Conservation (phyloP, 176 grass and related monocot species). For the Bonia amplexicaulis region DNA sequence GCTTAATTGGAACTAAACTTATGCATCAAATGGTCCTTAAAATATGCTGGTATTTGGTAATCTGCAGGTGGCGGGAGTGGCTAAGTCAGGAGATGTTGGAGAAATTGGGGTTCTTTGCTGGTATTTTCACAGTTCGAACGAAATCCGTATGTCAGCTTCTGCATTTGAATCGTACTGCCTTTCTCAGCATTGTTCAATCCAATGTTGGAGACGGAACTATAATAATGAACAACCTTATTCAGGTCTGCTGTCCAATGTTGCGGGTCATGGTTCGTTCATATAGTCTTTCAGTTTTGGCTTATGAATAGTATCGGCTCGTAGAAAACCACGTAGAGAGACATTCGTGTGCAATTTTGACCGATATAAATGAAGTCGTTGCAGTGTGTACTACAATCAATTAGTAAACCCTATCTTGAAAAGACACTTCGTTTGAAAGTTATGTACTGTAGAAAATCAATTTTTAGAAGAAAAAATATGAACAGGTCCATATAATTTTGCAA, state of each 20-base stretch:
- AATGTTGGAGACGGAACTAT: slow-evolving; percentile 90
- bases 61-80: slow-evolving; percentile 44
- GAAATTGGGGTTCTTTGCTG: slow-evolving; percentile 96
- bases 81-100: slow-evolving; percentile 80
- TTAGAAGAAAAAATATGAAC: too few relatives aligned
- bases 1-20: slow-evolving; percentile 13
- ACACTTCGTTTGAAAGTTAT: too few relatives aligned
- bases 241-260: slow-evolving; percentile 53
- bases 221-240: slow-evolving; percentile 92
- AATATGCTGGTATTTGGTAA: slow-evolving; percentile 17
- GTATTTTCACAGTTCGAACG: slow-evolving; percentile 85
- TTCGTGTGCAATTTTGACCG: too few relatives aligned
- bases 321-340: too few relatives aligned
- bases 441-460: too few relatives aligned
- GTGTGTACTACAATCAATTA: too few relatives aligned
- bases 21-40: slow-evolving; percentile 21
- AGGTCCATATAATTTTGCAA: too few relatives aligned
- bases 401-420: too few relatives aligned
- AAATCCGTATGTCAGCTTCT: slow-evolving; percentile 86
- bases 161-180: slow-evolving; percentile 71
- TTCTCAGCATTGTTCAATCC: slow-evolving; percentile 85
- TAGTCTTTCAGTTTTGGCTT: too few relatives aligned
- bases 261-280: too few relatives aligned
- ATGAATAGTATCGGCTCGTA: too few relatives aligned
- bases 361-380: too few relatives aligned